phyloP scores from a whole-genome alignment of 805 yeast genomes.

The Metschnikowia orientalis region DNA sequence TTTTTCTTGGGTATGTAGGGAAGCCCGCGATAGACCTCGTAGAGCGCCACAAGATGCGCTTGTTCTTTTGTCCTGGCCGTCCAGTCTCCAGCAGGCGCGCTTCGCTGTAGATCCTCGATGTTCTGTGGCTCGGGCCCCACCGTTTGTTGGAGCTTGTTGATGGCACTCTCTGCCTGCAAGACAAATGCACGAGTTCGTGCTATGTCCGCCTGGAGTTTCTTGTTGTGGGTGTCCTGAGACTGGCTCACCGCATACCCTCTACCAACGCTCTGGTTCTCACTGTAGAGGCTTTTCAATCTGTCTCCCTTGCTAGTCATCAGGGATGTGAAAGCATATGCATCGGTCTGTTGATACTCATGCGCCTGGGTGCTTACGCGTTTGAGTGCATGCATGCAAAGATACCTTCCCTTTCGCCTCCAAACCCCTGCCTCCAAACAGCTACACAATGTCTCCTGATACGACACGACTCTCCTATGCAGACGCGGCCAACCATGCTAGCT shows the following conservation, averaged over 20 bases:
- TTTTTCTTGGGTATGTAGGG: constrained; percentile 17
- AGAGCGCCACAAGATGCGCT: constrained; percentile 14
- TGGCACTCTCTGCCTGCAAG: constrained; percentile 15
- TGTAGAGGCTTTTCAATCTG: background rate
- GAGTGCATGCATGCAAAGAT: too few relatives aligned
- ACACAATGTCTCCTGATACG: too few relatives aligned
- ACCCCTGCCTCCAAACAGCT: too few relatives aligned
- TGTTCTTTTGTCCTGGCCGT: constrained; percentile 4
- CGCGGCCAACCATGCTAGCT: too few relatives aligned
- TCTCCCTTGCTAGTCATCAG: constrained; percentile 5
- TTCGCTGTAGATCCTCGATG: background rate
- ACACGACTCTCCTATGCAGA: too few relatives aligned
- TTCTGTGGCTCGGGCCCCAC: constrained; percentile 6
- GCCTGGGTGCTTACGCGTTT: too few relatives aligned
- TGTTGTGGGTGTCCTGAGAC: constrained; percentile 13
- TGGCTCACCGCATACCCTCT: background rate
- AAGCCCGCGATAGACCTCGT: constrained; percentile 13
- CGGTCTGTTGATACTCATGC: too few relatives aligned
- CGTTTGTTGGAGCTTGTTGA: constrained; percentile 6
- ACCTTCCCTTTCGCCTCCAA: too few relatives aligned
- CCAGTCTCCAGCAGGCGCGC: constrained; percentile 4
- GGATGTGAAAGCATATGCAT: too few relatives aligned
- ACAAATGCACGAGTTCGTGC: constrained; percentile 14
- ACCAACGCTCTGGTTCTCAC: background rate
- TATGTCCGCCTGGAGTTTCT: constrained; percentile 12